A percentile compares a stretch with the other conserved stretches of the same genome.
These are phyloP conservation scores for Podospora comata DNA, from an alignment of 495 filamentous ascomycete genomes.

Conservation along the genomic window DNA sequence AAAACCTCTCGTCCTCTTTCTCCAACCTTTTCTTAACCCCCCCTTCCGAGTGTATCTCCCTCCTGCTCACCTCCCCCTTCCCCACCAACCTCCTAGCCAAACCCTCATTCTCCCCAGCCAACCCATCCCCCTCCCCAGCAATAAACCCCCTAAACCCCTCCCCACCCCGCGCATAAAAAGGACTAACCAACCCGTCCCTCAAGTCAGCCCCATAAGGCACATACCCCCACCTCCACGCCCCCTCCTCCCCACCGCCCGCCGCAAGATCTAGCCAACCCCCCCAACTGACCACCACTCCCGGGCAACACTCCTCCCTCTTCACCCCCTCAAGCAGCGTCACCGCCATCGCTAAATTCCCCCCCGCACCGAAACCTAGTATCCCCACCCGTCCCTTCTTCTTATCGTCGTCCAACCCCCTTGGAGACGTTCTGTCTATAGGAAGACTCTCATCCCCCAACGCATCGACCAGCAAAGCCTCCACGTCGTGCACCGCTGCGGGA, in stretches of 20 bases:
- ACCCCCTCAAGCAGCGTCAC: conserved; percentile 36
- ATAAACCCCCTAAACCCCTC: conserved; percentile 46
- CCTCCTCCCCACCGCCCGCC: background rate
- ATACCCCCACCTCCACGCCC: conserved; percentile 28
- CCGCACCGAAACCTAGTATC: conserved; percentile 37
- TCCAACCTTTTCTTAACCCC: conserved; percentile 14
- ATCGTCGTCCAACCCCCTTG: conserved; percentile 26
- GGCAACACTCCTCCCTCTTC: background rate
- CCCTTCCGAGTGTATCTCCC: background rate
- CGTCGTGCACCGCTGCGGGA: conserved; percentile 33
- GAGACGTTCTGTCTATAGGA: conserved; percentile 33
- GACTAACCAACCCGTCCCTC: conserved; percentile 33
- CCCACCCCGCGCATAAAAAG: conserved; percentile 27
- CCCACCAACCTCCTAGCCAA: conserved; percentile 33
- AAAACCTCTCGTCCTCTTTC: conserved; percentile 31
- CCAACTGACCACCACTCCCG: background rate
- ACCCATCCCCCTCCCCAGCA: conserved; percentile 49
- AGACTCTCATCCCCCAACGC: conserved; percentile 35
- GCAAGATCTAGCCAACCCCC: conserved; percentile 23
- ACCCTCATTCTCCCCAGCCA: conserved; percentile 37
- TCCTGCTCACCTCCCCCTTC: conserved; percentile 22
- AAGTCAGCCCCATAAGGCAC: conserved; percentile 32
- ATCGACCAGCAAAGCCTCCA: conserved; percentile 37
- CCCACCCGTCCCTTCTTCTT: conserved; percentile 22
- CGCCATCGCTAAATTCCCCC: conserved; percentile 34